Percentiles rank a stretch among this genome's conserved stretches.
Conservation (phyloP, 2,329 filamentous ascomycete species). For the Cercospora sojina region DNA sequence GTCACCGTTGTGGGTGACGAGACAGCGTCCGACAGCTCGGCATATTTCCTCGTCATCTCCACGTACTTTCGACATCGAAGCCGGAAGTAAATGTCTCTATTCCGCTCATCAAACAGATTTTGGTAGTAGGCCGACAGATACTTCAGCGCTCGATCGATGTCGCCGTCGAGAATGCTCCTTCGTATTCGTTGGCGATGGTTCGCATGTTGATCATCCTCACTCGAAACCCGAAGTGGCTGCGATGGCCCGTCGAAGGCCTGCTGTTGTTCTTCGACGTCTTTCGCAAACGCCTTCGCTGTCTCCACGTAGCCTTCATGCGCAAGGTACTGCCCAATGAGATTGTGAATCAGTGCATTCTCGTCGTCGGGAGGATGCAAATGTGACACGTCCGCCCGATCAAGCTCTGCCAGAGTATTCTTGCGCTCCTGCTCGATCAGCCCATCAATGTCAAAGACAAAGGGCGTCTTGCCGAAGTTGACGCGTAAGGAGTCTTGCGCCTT, state of each 20-base stretch:
- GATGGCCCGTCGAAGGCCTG: conserved; percentile 53
- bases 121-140: conserved; percentile 77
- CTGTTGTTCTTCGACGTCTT: conserved; percentile 72
- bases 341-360: conserved; percentile 78
- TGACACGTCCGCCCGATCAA: conserved; percentile 59
- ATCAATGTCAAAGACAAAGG: conserved; percentile 91
- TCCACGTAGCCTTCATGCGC: conserved; percentile 95
- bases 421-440: conserved; percentile 71
- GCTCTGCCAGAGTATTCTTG: conserved; percentile 58
- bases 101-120: conserved; percentile 65
- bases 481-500: conserved; percentile 59
- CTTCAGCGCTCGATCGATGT: conserved; percentile 87
- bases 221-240: conserved; percentile 49
- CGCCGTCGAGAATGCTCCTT: conserved; percentile 80
- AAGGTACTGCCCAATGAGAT: conserved; percentile 81
- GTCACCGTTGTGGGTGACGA: conserved; percentile 34
- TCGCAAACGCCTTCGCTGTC: conserved; percentile 76
- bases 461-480: conserved; percentile 65
- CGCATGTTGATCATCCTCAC: conserved; percentile 62
- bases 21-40: conserved; percentile 58
- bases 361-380: conserved; percentile 62
- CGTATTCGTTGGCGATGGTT: conserved; percentile 81
- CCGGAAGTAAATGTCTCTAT: conserved; percentile 83
- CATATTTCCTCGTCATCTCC: conserved; percentile 81
- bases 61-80: conserved; percentile 89